Base-by-base conservation (phyloP, 2,329 filamentous ascomycete species). In the Dothidotthia symphoricarpi region DNA sequence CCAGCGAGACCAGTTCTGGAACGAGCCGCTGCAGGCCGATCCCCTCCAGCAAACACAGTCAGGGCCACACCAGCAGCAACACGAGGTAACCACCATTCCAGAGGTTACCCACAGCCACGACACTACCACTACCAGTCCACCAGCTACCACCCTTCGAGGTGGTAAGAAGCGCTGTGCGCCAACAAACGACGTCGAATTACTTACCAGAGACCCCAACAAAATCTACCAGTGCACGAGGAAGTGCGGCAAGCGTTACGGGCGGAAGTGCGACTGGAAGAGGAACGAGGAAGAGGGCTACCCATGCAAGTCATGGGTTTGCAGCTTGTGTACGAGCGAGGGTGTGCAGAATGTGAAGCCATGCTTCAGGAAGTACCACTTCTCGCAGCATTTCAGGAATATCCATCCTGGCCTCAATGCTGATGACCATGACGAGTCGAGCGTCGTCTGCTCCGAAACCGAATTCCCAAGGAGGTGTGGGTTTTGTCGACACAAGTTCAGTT, bases 261-360 rank as follows among this genome's bases (percentile, higher is more conserved):
- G 63, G 6, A 67, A 67, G 47, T 65, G 61, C 25, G 64, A 67
- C 47, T 66, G 63, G 64, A 67, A 65, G 47, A 51, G 64, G 32
- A 65, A 66, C 24, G 64, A 67, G 28, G 63, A 67, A 36, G 62
- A 66, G 34, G 59, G 57, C 7, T 67, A 67, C 34, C 64, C 64
- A 9, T 59, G 58, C 36, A 59, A 61, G 32, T 60, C 53, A 6
- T 63, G 61, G 61, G 47, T 60, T 3, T 65, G 63, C 36, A 63
- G 51, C 40, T 41, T 67, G 26, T 66, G 64, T 36, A 49, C 45
- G 11, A 54, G 43, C 28, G 50, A 55, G 17, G 60, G 59, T 3
- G 56, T 57, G 4, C 61, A 64, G 39, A 61, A 62, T 16, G 61
- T 65, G 22, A 63, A 62, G 41, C 62, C 63, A 6, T 65, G 62